Conservation (phyloP, 164 flowering plant species). For the grape (Vitis vinifera) region ASM3070453v1 NC_081816.1:16855501-16856000, state of each 20-base stretch:
- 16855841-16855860: constrained; percentile 49
- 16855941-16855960: constrained; percentile 20
- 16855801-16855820: constrained; percentile 12
- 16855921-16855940: constrained; percentile 11
- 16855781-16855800: constrained; percentile 12
- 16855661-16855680: constrained; percentile 87
- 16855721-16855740: constrained; percentile 29
- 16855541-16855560: constrained; percentile 32
- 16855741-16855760: constrained; percentile 23
- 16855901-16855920: constrained; percentile 4
- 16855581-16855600: neutral
- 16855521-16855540: constrained; percentile 89
- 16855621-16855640: neutral
- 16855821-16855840: constrained; percentile 43
- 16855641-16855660: constrained; percentile 74
- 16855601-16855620: neutral
- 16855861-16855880: constrained; percentile 12
- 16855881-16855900: constrained; percentile 6
- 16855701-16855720: constrained; percentile 28
- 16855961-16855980: constrained; percentile 42
- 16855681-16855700: constrained; percentile 66
- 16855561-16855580: neutral
- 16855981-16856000: constrained; percentile 8
- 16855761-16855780: constrained; percentile 7
- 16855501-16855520: constrained; percentile 76